These are phyloP conservation scores for Neurospora sp. DNA, from an alignment of 495 filamentous ascomycete species.

Conservation along the genomic window DNA sequence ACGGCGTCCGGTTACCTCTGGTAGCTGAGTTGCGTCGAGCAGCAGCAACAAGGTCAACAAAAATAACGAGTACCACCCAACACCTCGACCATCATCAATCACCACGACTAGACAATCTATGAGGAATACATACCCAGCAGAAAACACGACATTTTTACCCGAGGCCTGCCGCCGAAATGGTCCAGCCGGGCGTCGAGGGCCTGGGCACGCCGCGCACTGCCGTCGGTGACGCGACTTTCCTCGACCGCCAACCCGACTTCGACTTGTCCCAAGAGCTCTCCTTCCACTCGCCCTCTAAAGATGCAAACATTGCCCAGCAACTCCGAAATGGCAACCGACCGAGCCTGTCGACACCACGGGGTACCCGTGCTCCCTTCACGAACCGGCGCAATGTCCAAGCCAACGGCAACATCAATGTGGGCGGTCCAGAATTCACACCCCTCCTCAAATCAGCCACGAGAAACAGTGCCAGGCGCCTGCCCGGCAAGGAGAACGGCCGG, in stretches of 20 bases:
- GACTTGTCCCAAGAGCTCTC: constrained; percentile 75
- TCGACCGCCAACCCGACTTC: constrained; percentile 59
- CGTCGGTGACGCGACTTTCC: constrained; percentile 66
- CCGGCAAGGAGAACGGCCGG: constrained; percentile 41
- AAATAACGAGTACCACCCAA: background rate
- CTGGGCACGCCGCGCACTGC: constrained; percentile 76
- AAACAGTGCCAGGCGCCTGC: constrained; percentile 54
- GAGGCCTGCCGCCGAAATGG: constrained; percentile 23
- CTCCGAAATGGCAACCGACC: constrained; percentile 51
- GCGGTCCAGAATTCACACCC: constrained; percentile 81
- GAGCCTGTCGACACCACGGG: constrained; percentile 61
- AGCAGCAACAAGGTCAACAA: background rate
- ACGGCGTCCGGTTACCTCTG: background rate
- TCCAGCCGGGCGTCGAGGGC: constrained; percentile 38
- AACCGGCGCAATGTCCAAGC: constrained; percentile 56
- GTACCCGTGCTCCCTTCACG: constrained; percentile 49
- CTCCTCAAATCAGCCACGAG: constrained; percentile 81
- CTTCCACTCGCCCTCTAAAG: constrained; percentile 76
- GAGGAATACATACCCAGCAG: background rate
- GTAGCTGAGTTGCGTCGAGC: background rate
- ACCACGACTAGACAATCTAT: background rate
- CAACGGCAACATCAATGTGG: constrained; percentile 45
- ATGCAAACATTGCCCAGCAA: constrained; percentile 59
- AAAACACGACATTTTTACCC: background rate
- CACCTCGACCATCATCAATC: background rate